Conservation (phyloP, 176 grass and related monocot species). For the Juncus inflexus region DNA sequence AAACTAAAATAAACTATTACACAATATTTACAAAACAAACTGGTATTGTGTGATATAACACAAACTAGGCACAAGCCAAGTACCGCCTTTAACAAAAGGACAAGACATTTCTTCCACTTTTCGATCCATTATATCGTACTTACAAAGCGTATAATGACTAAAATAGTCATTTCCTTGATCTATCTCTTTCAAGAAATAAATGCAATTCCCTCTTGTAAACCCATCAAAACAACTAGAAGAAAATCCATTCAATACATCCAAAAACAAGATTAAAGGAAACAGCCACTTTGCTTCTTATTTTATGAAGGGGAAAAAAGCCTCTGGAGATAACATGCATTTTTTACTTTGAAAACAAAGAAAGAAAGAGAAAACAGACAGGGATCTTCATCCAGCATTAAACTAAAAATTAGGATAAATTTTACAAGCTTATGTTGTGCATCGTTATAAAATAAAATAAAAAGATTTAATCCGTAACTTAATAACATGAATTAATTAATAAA, state of each 20-base stretch:
- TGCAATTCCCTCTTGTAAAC: slow-evolving; percentile 14
- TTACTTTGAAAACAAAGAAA: too few species aligned
- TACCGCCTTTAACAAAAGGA: slow-evolving; percentile 15
- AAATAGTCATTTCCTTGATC: not conserved
- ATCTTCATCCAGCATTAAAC: too few species aligned
- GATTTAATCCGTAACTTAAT: too few species aligned
- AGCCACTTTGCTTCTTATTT: too few species aligned
- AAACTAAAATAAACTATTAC: not conserved
- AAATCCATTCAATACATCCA: slow-evolving; percentile 8
- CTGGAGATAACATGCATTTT: too few species aligned
- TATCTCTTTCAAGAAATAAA: slow-evolving; percentile 12
- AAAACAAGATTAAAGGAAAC: slow-evolving; percentile 21
- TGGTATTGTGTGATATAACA: not conserved
- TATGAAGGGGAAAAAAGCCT: too few species aligned
- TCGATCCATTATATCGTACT: slow-evolving; percentile 9
- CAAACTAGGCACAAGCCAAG: slow-evolving; percentile 27
- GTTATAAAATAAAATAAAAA: too few species aligned
- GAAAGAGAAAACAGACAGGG: too few species aligned
- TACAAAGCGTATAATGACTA: slow-evolving; percentile 10
- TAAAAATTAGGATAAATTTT: too few species aligned
- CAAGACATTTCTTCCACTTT: slow-evolving; percentile 1
- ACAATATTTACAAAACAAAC: slow-evolving; percentile 10
- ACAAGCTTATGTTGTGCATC: too few species aligned
- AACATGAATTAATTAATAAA: too few species aligned
- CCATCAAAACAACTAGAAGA: slow-evolving; percentile 10